A percentile compares a stretch with the other conserved stretches of the same genome.
These are phyloP conservation scores for Proliferodiscus dingleyae DNA, from an alignment of 2,329 filamentous ascomycete genomes.

Conservation along the genomic window DNA sequence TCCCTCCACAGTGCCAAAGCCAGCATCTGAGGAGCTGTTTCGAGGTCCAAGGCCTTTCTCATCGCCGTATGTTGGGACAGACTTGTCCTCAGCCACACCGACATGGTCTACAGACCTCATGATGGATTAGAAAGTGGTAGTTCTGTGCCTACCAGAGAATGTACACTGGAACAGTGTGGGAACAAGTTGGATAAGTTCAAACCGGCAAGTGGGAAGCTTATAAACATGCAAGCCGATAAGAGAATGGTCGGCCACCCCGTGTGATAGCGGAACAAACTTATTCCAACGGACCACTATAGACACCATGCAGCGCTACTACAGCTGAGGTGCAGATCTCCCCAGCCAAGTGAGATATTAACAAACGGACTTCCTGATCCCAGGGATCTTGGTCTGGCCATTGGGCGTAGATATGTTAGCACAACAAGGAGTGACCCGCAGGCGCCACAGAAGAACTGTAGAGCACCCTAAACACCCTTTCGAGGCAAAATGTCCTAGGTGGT, in stretches of 20 bases:
- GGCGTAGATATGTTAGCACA: no score
- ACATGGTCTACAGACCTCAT: conserved; percentile 11
- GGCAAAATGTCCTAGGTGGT: no score
- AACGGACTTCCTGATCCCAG: no score
- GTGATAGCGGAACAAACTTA: neutral
- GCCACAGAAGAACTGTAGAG: no score
- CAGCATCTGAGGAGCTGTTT: conserved; percentile 12
- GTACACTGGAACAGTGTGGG: neutral
- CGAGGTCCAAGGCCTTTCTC: conserved; percentile 8
- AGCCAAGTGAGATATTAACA: no score
- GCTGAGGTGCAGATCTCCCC: no score
- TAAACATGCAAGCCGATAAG: neutral
- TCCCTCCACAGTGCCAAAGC: neutral
- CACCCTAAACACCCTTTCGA: no score
- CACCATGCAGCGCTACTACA: neutral
- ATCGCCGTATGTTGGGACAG: conserved; percentile 2
- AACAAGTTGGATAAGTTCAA: neutral
- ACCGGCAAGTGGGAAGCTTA: neutral
- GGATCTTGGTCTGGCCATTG: no score
- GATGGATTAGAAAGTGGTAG: conserved; percentile 1
- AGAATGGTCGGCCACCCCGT: neutral
- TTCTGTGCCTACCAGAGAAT: neutral
- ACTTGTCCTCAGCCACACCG: conserved; percentile 6
- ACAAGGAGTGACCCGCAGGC: no score
- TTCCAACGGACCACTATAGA: no score